Evolutionary conservation across 495 filamentous ascomycete genomes (phyloP).

Genomic region (Neurospora cerealis): DNA sequence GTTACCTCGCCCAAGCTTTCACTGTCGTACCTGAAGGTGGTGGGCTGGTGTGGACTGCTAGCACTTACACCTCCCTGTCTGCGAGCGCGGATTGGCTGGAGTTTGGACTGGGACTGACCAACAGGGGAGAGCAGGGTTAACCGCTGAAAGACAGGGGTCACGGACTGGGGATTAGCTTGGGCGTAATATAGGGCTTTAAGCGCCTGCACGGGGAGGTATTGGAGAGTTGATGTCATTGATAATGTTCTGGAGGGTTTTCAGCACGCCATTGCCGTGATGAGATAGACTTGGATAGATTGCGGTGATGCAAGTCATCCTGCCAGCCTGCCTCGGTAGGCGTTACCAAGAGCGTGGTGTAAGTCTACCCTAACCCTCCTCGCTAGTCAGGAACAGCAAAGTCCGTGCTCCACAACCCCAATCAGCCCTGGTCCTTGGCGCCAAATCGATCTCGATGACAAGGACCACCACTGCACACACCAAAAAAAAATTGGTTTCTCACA

Average conservation of each 20-base stretch:
- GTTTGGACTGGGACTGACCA: neutral
- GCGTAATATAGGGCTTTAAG: neutral
- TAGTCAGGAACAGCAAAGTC: neutral
- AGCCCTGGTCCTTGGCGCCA: neutral
- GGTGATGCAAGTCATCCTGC: neutral
- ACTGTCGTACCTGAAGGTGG: neutral
- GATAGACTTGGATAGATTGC: neutral
- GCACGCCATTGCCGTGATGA: neutral
- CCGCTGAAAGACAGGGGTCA: neutral
- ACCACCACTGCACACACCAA: neutral
- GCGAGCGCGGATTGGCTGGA: neutral
- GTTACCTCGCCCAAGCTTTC: neutral
- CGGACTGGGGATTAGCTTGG: neutral
- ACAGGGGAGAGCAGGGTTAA: neutral
- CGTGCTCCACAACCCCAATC: neutral
- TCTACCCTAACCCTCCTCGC: neutral
- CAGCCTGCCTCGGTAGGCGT: neutral
- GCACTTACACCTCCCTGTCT: neutral
- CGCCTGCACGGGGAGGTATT: neutral
- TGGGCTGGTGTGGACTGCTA: neutral
- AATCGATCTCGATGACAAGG: neutral
- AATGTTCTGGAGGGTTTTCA: neutral
- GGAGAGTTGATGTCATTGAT: neutral
- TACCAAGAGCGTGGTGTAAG: neutral
- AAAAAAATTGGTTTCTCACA: neutral